phyloP scores from a whole-genome alignment of 2,329 filamentous ascomycete species.

The Xylaria sp. region DNA sequence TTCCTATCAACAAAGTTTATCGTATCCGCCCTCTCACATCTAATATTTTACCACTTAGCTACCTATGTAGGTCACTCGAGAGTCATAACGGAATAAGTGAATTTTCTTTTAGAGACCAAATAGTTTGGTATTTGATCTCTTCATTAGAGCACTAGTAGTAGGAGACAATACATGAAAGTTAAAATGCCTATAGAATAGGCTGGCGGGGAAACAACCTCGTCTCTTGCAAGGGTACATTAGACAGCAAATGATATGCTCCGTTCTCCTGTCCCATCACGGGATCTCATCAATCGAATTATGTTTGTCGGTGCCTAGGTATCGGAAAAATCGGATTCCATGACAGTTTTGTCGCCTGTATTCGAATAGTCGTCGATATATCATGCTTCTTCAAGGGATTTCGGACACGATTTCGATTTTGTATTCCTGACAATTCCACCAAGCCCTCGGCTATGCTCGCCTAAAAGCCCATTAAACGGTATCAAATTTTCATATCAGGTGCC shows the following conservation, averaged over 20 bases:
- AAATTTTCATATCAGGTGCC: slow-evolving; percentile 45
- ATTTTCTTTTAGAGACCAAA: slow-evolving; percentile 42
- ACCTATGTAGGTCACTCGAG: neutral
- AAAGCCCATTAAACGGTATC: slow-evolving; percentile 46
- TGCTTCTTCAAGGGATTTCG: slow-evolving; percentile 42
- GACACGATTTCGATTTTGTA: slow-evolving; percentile 45
- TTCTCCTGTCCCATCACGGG: slow-evolving; percentile 39
- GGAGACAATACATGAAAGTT: slow-evolving; percentile 53
- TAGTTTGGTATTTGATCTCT: slow-evolving; percentile 64
- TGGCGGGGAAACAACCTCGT: slow-evolving; percentile 46
- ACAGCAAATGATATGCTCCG: slow-evolving; percentile 41
- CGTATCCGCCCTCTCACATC: neutral
- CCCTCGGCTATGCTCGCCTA: slow-evolving; percentile 43
- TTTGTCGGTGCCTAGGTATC: slow-evolving; percentile 13
- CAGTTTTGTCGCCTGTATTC: slow-evolving; percentile 19
- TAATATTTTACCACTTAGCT: neutral
- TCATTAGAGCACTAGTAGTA: slow-evolving; percentile 71
- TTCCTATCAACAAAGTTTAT: slow-evolving; percentile 9
- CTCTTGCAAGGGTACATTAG: slow-evolving; percentile 46
- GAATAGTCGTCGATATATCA: slow-evolving; percentile 43
- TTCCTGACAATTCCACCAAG: slow-evolving; percentile 49
- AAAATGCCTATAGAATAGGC: slow-evolving; percentile 46
- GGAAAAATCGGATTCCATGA: slow-evolving; percentile 19
- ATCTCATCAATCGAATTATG: slow-evolving; percentile 39
- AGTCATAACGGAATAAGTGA: neutral